Evolutionary conservation across 106 monocot species (phyloP).

Genomic region (Iris macrosiphon): DNA sequence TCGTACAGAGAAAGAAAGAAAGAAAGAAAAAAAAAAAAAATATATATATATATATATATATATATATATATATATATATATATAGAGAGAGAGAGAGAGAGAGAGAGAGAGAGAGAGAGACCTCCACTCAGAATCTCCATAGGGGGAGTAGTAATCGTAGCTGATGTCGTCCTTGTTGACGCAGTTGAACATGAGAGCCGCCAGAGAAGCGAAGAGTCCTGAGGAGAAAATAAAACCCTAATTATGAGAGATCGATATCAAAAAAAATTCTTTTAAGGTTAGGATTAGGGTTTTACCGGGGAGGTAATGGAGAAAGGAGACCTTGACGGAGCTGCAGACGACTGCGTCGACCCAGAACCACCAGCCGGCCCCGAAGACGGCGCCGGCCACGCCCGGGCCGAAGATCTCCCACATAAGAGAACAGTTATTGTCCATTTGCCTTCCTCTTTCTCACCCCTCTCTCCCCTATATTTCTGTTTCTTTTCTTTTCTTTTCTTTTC

Average conservation of each 20-base stretch:
- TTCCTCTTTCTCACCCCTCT: no score
- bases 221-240: no score
- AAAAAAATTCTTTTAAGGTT: no score
- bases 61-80: no score
- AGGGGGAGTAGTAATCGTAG: constrained; percentile 73
- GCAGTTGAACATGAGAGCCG: constrained; percentile 89
- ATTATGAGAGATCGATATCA: no score
- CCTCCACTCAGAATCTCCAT: constrained; percentile 80
- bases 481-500: no score
- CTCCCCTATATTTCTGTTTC: no score
- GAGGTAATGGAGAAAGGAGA: constrained; percentile 88
- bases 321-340: constrained; percentile 74
- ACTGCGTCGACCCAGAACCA: constrained; percentile 99
- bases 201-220: constrained; percentile 77
- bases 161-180: constrained; percentile 56
- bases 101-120: no score
- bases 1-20: no score
- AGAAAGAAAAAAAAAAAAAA: no score
- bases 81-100: no score
- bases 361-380: constrained; percentile 90
- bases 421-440: constrained; percentile 62
- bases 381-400: constrained; percentile 79
- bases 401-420: constrained; percentile 60
- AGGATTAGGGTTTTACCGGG: constrained; percentile 61
- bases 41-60: no score